These are phyloP conservation scores for Phytopythium cucurbitacearum DNA, from an alignment of 352 stramenopile genomes.

Conservation along the genomic window DNA sequence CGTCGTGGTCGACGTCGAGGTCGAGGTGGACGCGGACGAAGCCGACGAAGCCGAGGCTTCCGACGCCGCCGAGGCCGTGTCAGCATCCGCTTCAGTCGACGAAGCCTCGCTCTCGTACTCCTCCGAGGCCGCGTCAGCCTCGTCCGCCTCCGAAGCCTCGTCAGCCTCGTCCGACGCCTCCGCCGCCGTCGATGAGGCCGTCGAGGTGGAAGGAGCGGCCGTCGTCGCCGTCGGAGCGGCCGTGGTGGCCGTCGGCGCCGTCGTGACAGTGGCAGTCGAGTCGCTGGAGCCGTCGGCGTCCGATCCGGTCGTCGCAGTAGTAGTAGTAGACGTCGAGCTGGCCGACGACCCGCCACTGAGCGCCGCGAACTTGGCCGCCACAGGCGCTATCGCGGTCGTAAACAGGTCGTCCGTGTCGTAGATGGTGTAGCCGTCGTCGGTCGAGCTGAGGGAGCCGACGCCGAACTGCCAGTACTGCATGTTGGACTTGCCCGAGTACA, in stretches of 20 bases:
- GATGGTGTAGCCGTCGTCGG: constrained; percentile 23
- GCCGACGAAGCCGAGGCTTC: constrained; percentile 1
- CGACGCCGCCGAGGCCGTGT: neutral
- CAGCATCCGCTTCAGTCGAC: too few species aligned
- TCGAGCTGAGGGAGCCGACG: constrained; percentile 20
- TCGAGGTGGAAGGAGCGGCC: neutral
- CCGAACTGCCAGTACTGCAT: constrained; percentile 41
- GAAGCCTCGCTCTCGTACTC: neutral
- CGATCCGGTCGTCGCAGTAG: neutral
- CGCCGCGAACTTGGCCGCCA: constrained; percentile 19
- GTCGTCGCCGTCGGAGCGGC: neutral
- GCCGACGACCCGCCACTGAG: constrained; percentile 15
- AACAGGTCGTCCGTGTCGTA: constrained; percentile 17
- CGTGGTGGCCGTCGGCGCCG: constrained; percentile 4
- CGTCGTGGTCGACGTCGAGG: constrained; percentile 7
- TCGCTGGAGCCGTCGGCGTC: constrained; percentile 2
- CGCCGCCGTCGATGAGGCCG: neutral
- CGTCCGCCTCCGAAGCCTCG: neutral
- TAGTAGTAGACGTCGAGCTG: constrained; percentile 8
- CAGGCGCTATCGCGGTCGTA: constrained; percentile 14
- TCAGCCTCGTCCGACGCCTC: constrained; percentile 2
- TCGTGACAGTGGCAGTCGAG: constrained; percentile 6
- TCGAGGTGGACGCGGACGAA: constrained; percentile 4
- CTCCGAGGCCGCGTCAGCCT: neutral
- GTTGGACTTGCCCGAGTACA: constrained; percentile 20